Percentiles rank a stretch among this genome's conserved stretches.
Conservation (phyloP, 768 basidiomycete genomes). For the Boletus huronensis region DNA sequence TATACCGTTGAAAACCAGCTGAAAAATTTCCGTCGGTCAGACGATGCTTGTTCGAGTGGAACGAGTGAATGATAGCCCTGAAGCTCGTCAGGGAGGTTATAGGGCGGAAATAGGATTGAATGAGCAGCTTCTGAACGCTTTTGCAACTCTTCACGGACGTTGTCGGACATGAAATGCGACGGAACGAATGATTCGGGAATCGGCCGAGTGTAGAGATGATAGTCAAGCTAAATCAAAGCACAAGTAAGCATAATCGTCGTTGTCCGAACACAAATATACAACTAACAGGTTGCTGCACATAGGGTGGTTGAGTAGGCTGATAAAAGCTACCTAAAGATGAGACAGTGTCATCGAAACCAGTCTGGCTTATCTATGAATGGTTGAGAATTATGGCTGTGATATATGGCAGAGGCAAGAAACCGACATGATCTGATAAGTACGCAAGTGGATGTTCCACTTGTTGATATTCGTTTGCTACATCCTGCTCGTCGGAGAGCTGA, state of each 20-base stretch:
- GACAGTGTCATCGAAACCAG: slow-evolving; percentile 31
- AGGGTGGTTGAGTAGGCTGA: slow-evolving; percentile 40
- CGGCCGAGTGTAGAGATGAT: slow-evolving; percentile 84
- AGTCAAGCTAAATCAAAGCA: slow-evolving; percentile 61
- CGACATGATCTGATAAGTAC: slow-evolving; percentile 23
- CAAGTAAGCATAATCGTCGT: background rate
- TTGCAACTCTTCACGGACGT: slow-evolving; percentile 58
- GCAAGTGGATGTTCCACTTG: slow-evolving; percentile 16
- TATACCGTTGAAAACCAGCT: slow-evolving; percentile 86
- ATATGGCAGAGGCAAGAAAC: slow-evolving; percentile 5
- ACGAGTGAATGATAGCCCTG: slow-evolving; percentile 88
- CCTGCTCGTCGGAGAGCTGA: slow-evolving; percentile 16
- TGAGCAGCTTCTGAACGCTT: slow-evolving; percentile 43
- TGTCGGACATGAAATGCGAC: slow-evolving; percentile 85
- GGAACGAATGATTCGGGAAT: slow-evolving; percentile 54
- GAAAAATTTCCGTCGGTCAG: slow-evolving; percentile 68
- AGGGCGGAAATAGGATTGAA: slow-evolving; percentile 38
- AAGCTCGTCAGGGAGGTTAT: slow-evolving; percentile 77
- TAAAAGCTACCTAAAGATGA: slow-evolving; percentile 37
- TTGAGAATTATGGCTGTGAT: background rate
- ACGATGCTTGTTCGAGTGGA: slow-evolving; percentile 59
- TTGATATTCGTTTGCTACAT: slow-evolving; percentile 20
- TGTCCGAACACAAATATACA: slow-evolving; percentile 1
- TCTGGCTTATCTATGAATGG: slow-evolving; percentile 13
- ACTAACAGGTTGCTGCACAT: slow-evolving; percentile 67